Base-by-base conservation (phyloP, 148 eudicot species). In the Spergularia bocconei region DNA sequence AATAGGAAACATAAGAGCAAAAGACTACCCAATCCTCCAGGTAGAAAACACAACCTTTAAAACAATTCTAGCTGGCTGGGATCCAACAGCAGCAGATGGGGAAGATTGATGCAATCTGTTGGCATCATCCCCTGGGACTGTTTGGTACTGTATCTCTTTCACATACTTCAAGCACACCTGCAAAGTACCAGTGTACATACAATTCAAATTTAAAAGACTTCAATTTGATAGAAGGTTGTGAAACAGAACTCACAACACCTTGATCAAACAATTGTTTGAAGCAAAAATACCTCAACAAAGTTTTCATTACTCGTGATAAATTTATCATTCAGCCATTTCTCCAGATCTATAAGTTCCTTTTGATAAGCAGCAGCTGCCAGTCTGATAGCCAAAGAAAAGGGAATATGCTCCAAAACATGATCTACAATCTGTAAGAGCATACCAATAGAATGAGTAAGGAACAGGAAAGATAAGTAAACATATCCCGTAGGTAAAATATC, bases 81-180 rank as follows among this genome's bases (percentile, higher is more conserved):
- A 80, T 69, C 76, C 82, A 74, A 74, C 41, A 72, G 81, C 82
- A 79, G 67, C 60, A 61, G 87, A 78, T 65, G 81, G 75, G 67
- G 82, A 81, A 79, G 97, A 75, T 39, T 80, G 85, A 55, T 86
- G 84, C 72, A 86, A 82, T 78, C 85, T 83, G 65, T 86, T 81
- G 41, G 83, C 56, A 79, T 82, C 80, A 76, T 78, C 82, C 57
- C 85, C 97, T 71, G 78, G 86, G 69, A 88, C 41, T 51, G 74
- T 52, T 56, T 51, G 87, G 68, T 50, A 52, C 70, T 86, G 90
- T 54, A 83, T 83, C 79, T 90, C 93, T 82, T 85, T 90, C 25
- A 91, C 48, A 81, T 87, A 89, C 75, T 80, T 87, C 57, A 91
- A 76, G 76, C 97, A 94, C 83, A 89, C 98, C 98, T 94, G 82